Conservation (phyloP, 225 moss, liverwort and hornwort species). For the Sphagnum tenellum region DNA sequence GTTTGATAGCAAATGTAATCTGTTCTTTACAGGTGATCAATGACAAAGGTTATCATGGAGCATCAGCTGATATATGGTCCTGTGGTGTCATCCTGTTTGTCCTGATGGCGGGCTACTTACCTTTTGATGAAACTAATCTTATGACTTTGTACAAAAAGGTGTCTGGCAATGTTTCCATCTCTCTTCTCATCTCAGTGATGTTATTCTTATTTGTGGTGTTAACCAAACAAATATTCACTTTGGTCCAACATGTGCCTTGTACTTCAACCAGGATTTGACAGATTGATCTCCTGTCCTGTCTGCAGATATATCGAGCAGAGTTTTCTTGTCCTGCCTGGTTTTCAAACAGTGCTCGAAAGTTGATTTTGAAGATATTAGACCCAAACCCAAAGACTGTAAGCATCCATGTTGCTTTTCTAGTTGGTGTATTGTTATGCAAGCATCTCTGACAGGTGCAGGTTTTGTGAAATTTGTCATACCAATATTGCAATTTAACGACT, state of each 20-base stretch:
- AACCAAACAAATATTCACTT: too few species aligned
- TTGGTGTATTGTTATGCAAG: too few species aligned
- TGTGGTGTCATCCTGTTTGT: constrained; percentile 99
- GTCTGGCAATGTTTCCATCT: too few species aligned
- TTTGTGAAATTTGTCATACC: too few species aligned
- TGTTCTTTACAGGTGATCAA: constrained; percentile 64
- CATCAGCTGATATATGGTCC: constrained; percentile 99
- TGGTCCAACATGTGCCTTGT: too few species aligned
- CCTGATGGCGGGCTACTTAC: constrained; percentile 95
- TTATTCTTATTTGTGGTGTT: too few species aligned
- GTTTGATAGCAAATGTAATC: too few species aligned
- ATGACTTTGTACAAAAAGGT: constrained; percentile 76
- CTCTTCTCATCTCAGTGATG: too few species aligned
- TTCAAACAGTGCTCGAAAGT: constrained; percentile 30
- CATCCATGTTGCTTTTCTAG: not conserved
- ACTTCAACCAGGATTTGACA: too few species aligned
- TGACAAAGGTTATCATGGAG: constrained; percentile 98
- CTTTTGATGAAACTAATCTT: constrained; percentile 90
- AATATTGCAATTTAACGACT: too few species aligned
- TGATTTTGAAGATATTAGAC: constrained; percentile 42
- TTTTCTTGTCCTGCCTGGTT: constrained; percentile 42
- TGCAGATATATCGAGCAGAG: constrained; percentile 46
- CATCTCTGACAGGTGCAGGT: too few species aligned
- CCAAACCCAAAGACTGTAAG: constrained; percentile 43
- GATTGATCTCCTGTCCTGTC: not conserved